Base-by-base conservation (phyloP, 2,329 filamentous ascomycete species). In the Teratosphaeria gauchensis region DNA sequence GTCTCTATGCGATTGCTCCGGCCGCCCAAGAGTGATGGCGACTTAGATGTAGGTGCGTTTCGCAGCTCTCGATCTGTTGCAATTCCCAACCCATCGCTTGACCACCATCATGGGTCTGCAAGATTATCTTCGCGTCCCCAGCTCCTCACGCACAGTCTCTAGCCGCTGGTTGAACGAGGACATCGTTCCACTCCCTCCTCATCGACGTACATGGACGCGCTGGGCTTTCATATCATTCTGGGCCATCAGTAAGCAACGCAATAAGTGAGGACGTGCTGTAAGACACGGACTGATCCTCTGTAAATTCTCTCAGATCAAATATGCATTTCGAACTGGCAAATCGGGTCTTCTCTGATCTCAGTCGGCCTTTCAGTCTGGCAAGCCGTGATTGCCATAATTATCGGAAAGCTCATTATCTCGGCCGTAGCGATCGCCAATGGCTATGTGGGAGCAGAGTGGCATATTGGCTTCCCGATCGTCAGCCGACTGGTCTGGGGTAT, bases 401-500 rank as follows among this genome's bases (percentile, higher is more conserved):
- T 76, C 35, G 75, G 72, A 9, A 75, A 78, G 62, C 61, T 80
- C 73, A 77, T 81, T 66, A 78, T 82, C 61, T 76, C 82, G 51
- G 78, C 77, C 33, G 76, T 83, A 51, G 82, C 86, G n/a, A 85
- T 86, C 51, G 80, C 81, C 12, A 68, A 71, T 62, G 80, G 84
- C 31, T 78, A 80, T 16, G 76, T 83, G 24, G 56, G 58, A 14
- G 59, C 59, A 14, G 59, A 59, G 48, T 61, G 57, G 53, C 59
- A 61, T 30, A 61, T 61, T 35, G 56, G 59, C 0, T 83, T 83
- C 63, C 80, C 81, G 0, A 80, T 83, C 19, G 75, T 82, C 33
- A 76, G 78, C 0, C 76, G 81, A 46, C 79, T 80, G 4, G 77
- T 77, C 54, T 84, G 80, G 77, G 81, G 80, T 0, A 81, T 82